Evolutionary conservation across 352 stramenopile genomes (phyloP), one percentile per base, ranked within the genome.

Genomic region (Phytophthora podocarpi): DNA sequence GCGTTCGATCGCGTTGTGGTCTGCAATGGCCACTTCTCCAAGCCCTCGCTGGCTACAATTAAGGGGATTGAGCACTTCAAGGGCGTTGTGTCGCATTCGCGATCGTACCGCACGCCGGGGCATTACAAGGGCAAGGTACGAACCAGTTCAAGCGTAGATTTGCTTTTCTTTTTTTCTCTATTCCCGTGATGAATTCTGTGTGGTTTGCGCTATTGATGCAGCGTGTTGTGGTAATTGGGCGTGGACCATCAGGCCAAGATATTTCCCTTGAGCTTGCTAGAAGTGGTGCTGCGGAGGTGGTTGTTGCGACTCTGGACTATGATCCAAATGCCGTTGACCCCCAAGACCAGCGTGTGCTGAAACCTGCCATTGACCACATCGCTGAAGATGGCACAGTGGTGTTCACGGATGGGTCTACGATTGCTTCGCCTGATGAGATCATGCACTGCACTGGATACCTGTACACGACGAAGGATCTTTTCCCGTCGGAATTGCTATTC

Each of bases 391-490:
- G 83, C 13, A 64, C 47, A 0, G 53, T 94, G 16, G 63, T 80
- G 23, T 91, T 91, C 54, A 72, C 57, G 16, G 82, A 94, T 53
- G 74, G 72, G 0, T 80, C 79, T n/a, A 63, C 48, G 9, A 70
- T 87, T 31, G 56, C 31, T 21, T 59, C 81, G 0, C 74, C 77
- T 16, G 79, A 94, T 48, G 85, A 91, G 63, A 73, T 94, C 53
- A 92, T 94, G 72, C 80, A 82, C 51, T 91, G 81, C 64, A 92
- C 82, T 3, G 85, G 85, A 10, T 94, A 94, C 46, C 45, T 80
- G 46, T 94, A 94, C 62, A 72, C 76, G 0, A 74, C 78, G 21
- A 84, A 76, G 30, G 61, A 83, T 6, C 47, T 93, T 15, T 59
- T 85, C 0, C 82, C 80, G 5, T 47, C 52, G 0, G 53, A 72